Percentiles rank a stretch among this genome's conserved stretches.
phyloP scores from a whole-genome alignment of 257 asterid species.

The Dorcoceras hygrometricum region DNA sequence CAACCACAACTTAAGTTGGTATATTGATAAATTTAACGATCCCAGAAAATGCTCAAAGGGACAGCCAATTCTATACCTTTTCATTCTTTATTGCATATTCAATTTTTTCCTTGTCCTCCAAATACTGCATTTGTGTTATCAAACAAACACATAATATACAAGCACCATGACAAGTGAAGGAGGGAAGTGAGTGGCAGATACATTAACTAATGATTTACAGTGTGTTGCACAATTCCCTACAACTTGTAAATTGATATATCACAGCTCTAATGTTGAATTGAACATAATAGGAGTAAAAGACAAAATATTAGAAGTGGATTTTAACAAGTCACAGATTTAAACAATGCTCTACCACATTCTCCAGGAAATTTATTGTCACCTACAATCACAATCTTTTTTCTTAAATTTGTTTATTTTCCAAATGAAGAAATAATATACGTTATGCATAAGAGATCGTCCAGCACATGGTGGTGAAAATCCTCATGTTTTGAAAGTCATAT shows the following conservation, averaged over 20 bases:
- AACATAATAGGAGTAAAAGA: background rate
- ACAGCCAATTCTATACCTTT: slow-evolving; percentile 50
- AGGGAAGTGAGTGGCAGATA: background rate
- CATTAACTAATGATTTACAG: slow-evolving; percentile 7
- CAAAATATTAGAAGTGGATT: background rate
- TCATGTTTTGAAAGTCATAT: background rate
- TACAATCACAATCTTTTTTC: background rate
- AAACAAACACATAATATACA: slow-evolving; percentile 2
- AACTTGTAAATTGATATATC: slow-evolving; percentile 1
- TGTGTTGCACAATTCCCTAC: background rate
- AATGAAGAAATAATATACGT: background rate
- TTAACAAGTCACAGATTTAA: background rate
- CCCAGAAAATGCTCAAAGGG: slow-evolving; percentile 25
- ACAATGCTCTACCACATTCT: background rate
- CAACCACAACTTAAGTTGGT: slow-evolving; percentile 15
- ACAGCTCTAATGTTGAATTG: background rate
- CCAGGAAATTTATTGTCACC: background rate
- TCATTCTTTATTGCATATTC: slow-evolving; percentile 60
- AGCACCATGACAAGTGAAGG: slow-evolving; percentile 10
- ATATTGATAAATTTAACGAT: slow-evolving; percentile 12
- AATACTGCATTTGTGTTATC: slow-evolving; percentile 56
- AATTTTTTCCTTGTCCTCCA: slow-evolving; percentile 75
- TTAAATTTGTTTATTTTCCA: background rate
- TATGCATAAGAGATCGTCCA: background rate
- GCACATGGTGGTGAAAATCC: background rate